Evolutionary conservation across 169 alveolate species (phyloP).

Genomic region (Cryptosporidium viatorum): DNA sequence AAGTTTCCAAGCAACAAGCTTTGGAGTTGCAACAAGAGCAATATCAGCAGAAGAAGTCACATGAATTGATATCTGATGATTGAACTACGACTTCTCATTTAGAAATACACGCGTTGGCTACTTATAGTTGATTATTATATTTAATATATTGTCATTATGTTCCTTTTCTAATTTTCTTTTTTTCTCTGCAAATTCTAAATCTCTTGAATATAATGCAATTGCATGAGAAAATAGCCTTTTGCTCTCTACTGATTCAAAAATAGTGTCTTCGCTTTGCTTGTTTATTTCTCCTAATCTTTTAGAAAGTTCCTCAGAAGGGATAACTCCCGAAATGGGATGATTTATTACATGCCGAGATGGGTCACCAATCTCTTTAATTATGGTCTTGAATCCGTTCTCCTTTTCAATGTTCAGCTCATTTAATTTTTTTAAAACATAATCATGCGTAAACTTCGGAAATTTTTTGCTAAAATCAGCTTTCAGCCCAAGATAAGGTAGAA

Average conservation of each 20-base stretch:
- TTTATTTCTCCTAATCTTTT: conserved; percentile 44
- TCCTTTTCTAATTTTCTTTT: conserved; percentile 29
- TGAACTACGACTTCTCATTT: not conserved
- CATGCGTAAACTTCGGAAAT: conserved; percentile 25
- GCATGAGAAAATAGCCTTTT: conserved; percentile 55
- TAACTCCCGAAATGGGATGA: conserved; percentile 19
- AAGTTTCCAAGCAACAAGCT: conserved; percentile 60
- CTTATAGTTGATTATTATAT: conserved; percentile 18
- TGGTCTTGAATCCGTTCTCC: conserved; percentile 1
- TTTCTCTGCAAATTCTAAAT: conserved; percentile 13
- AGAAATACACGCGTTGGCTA: not conserved
- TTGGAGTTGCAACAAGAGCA: conserved; percentile 69
- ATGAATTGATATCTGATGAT: conserved; percentile 13
- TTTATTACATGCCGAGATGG: not conserved
- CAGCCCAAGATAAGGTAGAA: conserved; percentile 30
- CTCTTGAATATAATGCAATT: conserved; percentile 62
- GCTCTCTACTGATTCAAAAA: conserved; percentile 18
- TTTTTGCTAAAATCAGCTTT: conserved; percentile 1
- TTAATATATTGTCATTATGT: conserved; percentile 53
- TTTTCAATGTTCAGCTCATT: conserved; percentile 40
- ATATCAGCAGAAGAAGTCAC: conserved; percentile 27
- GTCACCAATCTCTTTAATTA: conserved; percentile 40
- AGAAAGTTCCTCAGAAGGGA: conserved; percentile 55
- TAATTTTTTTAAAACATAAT: not conserved
- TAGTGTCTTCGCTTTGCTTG: conserved; percentile 12